Base-by-base conservation (phyloP, 192 early-diverging fungal species). In the Diversispora epigaea region DNA sequence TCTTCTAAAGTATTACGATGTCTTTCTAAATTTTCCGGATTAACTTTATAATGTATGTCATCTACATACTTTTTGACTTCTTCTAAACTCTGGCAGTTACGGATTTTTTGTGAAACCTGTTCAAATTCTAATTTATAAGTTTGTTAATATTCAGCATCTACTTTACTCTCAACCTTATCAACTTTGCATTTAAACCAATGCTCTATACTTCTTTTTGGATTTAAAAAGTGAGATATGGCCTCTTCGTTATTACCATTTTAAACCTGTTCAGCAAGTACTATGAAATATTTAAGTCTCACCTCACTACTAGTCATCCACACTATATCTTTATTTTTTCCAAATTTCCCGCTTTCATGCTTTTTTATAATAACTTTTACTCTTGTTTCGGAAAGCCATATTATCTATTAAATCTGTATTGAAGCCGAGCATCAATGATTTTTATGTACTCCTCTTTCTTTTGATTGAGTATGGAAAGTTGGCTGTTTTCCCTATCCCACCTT, bases 391-490 rank as follows among this genome's bases (percentile, higher is more conserved):
- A 65, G 45, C 74, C 47, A 76, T n/a, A n/a, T n/a, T n/a, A n/a
- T n/a, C n/a, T 41, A 0, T 43, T 15, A 55, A 12, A 25, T 22
- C 74, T 65, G 68, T 76, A 52, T 52, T 32, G 49, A 22, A 76
- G 60, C 17, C 63, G 61, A 21, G 40, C 22, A 56, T 68, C 6
- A 67, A 76, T 76, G n/a, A n/a, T n/a, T n/a, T n/a, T n/a, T n/a
- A n/a, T n/a, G n/a, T n/a, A n/a, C n/a, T n/a, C n/a, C n/a, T 76
- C 39, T 22, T 76, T 43, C 63, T 56, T 76, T 63, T 67, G 74
- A 25, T 52, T 10, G 56, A 76, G 64, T 25, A 76, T 76, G 4
- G 4, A 21, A 67, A 76, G 39, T 4, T 45, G 74, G 8, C 8
- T 67, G 4, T 76, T 44, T 50, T 76, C 40, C 4, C 40, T 39